Conservation (phyloP, 495 filamentous ascomycete species). For the Rostrohypoxylon terebratum region DNA sequence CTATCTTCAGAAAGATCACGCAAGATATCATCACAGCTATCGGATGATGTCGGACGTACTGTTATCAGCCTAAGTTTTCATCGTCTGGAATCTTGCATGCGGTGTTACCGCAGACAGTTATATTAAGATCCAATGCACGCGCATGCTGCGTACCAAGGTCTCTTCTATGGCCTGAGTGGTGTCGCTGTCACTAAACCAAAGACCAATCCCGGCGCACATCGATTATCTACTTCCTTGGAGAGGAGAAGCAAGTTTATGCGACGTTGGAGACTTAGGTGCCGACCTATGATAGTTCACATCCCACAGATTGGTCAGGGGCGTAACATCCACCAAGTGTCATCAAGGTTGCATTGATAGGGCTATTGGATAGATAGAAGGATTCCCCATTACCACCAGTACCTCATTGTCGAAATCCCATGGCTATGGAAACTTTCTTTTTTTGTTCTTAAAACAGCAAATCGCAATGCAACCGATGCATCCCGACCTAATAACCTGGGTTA, state of each 20-base stretch:
- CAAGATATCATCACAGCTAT: constrained; percentile 63
- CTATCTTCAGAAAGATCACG: constrained; percentile 77
- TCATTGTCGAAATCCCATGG: constrained; percentile 44
- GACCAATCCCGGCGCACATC: constrained; percentile 5
- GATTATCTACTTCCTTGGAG: constrained; percentile 19
- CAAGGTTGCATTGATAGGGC: constrained; percentile 34
- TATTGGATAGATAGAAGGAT: constrained; percentile 18
- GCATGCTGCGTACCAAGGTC: constrained; percentile 14
- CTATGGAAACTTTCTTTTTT: constrained; percentile 28
- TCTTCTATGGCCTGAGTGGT: constrained; percentile 17
- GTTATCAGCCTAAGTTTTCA: constrained; percentile 48
- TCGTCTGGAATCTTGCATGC: constrained; percentile 33
- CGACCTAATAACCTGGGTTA: background rate
- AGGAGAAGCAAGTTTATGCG: constrained; percentile 39
- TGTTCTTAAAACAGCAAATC: constrained; percentile 16
- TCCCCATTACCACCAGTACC: constrained; percentile 5
- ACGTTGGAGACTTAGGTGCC: constrained; percentile 25
- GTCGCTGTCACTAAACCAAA: constrained; percentile 8
- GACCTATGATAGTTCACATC: constrained; percentile 31
- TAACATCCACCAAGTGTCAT: constrained; percentile 7
- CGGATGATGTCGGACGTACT: constrained; percentile 46
- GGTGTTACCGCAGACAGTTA: constrained; percentile 30
- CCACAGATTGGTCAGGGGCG: constrained; percentile 21
- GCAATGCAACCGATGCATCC: constrained; percentile 7
- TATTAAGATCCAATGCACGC: constrained; percentile 35